phyloP scores from a whole-genome alignment of 2,329 filamentous ascomycete genomes.

The Epichloe typhina region DNA sequence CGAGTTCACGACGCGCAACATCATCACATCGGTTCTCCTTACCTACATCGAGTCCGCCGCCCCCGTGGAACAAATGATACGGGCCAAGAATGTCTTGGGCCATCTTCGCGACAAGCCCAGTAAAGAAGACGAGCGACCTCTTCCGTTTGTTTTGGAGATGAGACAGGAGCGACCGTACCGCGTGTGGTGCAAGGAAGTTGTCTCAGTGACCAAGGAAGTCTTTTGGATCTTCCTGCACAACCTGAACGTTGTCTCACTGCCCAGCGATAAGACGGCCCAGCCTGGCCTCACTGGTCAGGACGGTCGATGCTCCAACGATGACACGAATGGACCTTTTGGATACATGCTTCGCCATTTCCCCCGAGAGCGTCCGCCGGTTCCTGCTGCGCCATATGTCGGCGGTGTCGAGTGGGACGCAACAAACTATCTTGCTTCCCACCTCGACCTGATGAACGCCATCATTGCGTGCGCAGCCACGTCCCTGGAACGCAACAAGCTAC shows the following conservation, averaged over 20 bases:
- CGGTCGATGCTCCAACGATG: not conserved
- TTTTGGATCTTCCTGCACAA: constrained; percentile 99
- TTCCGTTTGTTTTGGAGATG: constrained; percentile 85
- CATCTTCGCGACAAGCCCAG: constrained; percentile 72
- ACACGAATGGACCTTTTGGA: constrained; percentile 30
- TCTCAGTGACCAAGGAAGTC: constrained; percentile 90
- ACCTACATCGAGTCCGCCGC: constrained; percentile 66
- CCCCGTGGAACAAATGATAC: constrained; percentile 46
- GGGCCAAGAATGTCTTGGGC: constrained; percentile 59
- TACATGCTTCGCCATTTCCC: constrained; percentile 69
- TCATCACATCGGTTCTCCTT: constrained; percentile 80
- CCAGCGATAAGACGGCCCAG: constrained; percentile 25
- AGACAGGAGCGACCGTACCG: constrained; percentile 77
- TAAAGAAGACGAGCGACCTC: constrained; percentile 59
- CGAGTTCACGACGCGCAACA: constrained; percentile 86
- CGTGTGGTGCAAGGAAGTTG: constrained; percentile 86
- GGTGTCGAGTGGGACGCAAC: constrained; percentile 98
- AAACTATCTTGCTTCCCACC: constrained; percentile 83
- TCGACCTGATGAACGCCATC: constrained; percentile 86
- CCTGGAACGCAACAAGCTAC: constrained; percentile 61
- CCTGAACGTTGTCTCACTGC: constrained; percentile 68
- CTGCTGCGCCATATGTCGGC: constrained; percentile 88
- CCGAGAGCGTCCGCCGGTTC: constrained; percentile 73
- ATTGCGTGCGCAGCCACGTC: constrained; percentile 63
- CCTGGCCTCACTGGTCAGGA: constrained; percentile 7